Percentiles rank a stretch among this genome's conserved stretches.
phyloP scores from a whole-genome alignment of 2,329 filamentous ascomycete genomes.

The Hansfordia pulvinata region DNA sequence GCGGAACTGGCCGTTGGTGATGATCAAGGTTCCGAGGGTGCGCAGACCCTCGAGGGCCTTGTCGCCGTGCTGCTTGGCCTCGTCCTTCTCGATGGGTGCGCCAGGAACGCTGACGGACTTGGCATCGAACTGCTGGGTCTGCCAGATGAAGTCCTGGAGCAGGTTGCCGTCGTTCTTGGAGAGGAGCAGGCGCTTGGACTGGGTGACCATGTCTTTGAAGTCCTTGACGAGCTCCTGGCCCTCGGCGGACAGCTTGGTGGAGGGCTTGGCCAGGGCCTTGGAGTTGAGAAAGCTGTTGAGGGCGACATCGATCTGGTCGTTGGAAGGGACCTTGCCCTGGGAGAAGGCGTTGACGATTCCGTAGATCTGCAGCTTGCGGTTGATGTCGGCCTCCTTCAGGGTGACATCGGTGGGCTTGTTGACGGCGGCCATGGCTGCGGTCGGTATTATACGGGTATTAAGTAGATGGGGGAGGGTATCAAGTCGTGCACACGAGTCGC shows the following conservation, averaged over 20 bases:
- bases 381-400: conserved; percentile 75
- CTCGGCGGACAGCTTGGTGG: conserved; percentile 66
- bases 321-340: conserved; percentile 86
- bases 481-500: neutral
- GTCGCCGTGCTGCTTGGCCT: conserved; percentile 70
- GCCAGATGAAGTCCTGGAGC: conserved; percentile 94
- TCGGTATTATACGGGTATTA: conserved; percentile 4
- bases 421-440: conserved; percentile 28
- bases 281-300: conserved; percentile 77
- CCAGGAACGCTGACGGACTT: conserved; percentile 47
- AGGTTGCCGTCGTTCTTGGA: conserved; percentile 93
- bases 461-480: conserved; percentile 1
- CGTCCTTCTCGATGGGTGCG: conserved; percentile 60
- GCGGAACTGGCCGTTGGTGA: conserved; percentile 93
- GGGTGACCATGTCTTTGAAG: conserved; percentile 63
- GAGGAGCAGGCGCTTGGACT: conserved; percentile 68
- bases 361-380: conserved; percentile 88
- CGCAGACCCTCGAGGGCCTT: conserved; percentile 74
- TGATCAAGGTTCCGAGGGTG: conserved; percentile 75
- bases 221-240: conserved; percentile 70
- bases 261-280: conserved; percentile 54
- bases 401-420: conserved; percentile 63
- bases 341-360: conserved; percentile 80
- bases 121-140: conserved; percentile 63
- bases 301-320: conserved; percentile 90